Conservation (phyloP, 441 rosid species). For the Rhodomyrtus psidioides region DNA sequence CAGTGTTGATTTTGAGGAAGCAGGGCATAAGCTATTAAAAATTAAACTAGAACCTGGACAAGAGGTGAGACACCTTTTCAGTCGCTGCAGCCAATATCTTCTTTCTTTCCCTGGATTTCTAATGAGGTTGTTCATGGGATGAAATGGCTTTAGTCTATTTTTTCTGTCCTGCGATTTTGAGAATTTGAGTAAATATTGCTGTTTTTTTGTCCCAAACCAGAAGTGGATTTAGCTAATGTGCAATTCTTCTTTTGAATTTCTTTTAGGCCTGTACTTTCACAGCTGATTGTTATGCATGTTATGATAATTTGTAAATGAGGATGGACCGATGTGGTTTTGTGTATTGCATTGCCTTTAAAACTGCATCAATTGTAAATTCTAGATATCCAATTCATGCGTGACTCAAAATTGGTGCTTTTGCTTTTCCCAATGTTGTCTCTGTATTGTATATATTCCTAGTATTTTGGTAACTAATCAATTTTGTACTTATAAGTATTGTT, state of each 20-base stretch:
- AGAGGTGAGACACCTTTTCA: conserved; percentile 45
- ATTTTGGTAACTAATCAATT: not conserved
- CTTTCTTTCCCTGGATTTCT: not conserved
- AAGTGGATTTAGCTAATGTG: not conserved
- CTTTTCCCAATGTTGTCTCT: not conserved
- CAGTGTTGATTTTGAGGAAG: conserved; percentile 97
- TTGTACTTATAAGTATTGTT: not conserved
- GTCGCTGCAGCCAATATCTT: not conserved
- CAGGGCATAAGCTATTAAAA: conserved; percentile 89
- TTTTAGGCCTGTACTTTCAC: not conserved
- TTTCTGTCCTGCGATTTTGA: not conserved
- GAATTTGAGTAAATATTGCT: not conserved
- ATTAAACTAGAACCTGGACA: conserved; percentile 95
- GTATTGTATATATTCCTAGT: not conserved
- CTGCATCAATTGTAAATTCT: not conserved
- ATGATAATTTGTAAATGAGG: not conserved
- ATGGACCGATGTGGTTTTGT: not conserved
- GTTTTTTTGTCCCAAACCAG: not conserved
- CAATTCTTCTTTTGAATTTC: not conserved
- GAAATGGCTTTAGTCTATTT: not conserved
- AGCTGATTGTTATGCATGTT: not conserved
- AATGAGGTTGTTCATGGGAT: not conserved
- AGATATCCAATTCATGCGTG: not conserved
- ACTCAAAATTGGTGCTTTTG: not conserved
- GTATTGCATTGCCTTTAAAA: not conserved